Base-by-base conservation (phyloP, 2,329 filamentous ascomycete genomes). In the Aspergillus fumigatus region DNA sequence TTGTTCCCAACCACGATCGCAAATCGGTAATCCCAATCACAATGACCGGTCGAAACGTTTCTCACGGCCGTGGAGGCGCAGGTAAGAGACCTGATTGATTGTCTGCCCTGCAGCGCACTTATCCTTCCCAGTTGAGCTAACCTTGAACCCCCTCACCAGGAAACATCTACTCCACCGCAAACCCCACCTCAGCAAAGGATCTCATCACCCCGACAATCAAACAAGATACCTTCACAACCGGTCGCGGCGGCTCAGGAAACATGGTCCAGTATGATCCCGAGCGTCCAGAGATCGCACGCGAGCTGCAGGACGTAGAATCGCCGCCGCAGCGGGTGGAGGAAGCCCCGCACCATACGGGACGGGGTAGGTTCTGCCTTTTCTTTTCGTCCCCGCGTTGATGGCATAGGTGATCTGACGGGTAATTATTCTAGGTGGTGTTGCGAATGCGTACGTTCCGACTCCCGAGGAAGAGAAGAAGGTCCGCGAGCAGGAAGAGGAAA, bases 201-300 rank as follows among this genome's bases (percentile, higher is more conserved):
- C 84, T 96, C 61, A 79, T 87, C 67, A 96, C 92, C 1, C 92
- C 92, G 1, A 88, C 85, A 11, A 84, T 97, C 70, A 96, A 95
- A 77, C 84, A 84, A 49, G 78, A 88, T n/a, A 80, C 90, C 62
- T 92, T 93, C 70, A 96, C 92, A 21, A 97, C 92, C 3, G 92
- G 92, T 55, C 89, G 92, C 52, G 92, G 92, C 55, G 92, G 92
- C 59, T 87, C 84, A 4, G 92, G 92, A 58, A 96, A 96, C 79
- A 96, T 96, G 88, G 86, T 88, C 50, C 87, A 88, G 70, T 85
- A 84, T 60, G 88, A 94, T 65, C 85, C 87, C 3, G 76, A 80
- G 45, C 85, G 77, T 60, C 82, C 84, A 8, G 80, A 83, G 60
- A 70, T 90, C 70, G 90, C 92, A 38, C 88, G 92, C 61, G 81